Percentiles rank a stretch among this genome's conserved stretches.
Conservation (phyloP, 1,139 yeast genomes). For the Taphrina populina region DNA sequence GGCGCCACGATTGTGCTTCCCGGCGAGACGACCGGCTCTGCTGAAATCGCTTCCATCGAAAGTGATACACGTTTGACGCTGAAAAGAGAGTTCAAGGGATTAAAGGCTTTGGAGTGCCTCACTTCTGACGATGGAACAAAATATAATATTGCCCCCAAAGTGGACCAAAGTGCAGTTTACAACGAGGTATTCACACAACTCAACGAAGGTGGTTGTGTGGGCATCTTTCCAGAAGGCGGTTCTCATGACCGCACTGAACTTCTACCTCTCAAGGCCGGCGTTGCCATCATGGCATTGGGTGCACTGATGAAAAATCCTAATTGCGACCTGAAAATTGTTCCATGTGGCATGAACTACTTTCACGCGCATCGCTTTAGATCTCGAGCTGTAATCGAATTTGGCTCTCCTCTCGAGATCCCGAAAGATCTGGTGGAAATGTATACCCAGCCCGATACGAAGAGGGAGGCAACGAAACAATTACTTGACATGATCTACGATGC, state of each 20-base stretch:
- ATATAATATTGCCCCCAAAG: conserved; percentile 74
- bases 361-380: conserved; percentile 94
- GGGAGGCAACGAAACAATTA: conserved; percentile 70
- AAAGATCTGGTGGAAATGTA: conserved; percentile 65
- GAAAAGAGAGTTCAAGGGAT: conserved; percentile 68
- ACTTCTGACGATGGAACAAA: conserved; percentile 53
- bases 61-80: conserved; percentile 74
- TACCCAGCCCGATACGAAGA: conserved; percentile 51
- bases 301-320: conserved; percentile 70
- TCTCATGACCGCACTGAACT: conserved; percentile 91
- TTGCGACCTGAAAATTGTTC: conserved; percentile 78
- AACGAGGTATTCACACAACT: conserved; percentile 78
- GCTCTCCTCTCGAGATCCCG: conserved; percentile 76
- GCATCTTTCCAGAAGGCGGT: conserved; percentile 98
- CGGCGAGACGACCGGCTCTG: conserved; percentile 65
- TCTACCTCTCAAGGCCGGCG: conserved; percentile 92
- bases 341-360: conserved; percentile 96
- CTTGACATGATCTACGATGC: conserved; percentile 72
- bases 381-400: conserved; percentile 91
- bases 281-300: conserved; percentile 95
- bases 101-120: conserved; percentile 47
- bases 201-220: conserved; percentile 75
- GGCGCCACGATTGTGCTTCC: conserved; percentile 79
- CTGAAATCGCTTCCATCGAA: conserved; percentile 65
- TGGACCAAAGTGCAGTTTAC: conserved; percentile 82